Evolutionary conservation across 2,329 filamentous ascomycete species (phyloP).

Genomic region (Ascochyta clinopodiicola): DNA sequence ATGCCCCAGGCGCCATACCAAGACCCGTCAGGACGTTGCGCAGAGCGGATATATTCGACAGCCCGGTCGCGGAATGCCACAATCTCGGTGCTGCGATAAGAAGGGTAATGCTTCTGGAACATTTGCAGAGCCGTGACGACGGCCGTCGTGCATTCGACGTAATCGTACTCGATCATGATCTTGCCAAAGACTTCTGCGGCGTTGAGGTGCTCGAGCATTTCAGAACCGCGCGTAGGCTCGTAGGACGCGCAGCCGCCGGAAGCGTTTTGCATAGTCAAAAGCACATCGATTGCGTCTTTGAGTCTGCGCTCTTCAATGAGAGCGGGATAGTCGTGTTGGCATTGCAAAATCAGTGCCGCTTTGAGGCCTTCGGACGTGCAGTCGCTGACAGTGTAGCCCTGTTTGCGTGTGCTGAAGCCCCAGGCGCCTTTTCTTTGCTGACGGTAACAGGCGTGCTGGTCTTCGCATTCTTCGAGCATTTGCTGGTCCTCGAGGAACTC

Average conservation of each 20-base stretch:
- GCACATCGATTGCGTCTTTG: slow-evolving; percentile 86
- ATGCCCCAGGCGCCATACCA: slow-evolving; percentile 99
- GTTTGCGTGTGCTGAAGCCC: slow-evolving; percentile 91
- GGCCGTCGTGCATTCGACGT: slow-evolving; percentile 96
- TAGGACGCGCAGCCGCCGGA: slow-evolving; percentile 91
- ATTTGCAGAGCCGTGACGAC: slow-evolving; percentile 85
- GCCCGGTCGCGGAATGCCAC: slow-evolving; percentile 73
- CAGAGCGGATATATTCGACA: slow-evolving; percentile 80
- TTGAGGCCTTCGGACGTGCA: slow-evolving; percentile 93
- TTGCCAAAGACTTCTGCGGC: slow-evolving; percentile 94
- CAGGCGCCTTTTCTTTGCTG: slow-evolving; percentile 92
- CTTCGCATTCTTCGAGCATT: slow-evolving; percentile 79
- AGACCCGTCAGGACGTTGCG: slow-evolving; percentile 81
- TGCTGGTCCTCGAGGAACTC: slow-evolving; percentile 90
- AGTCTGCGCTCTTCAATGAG: slow-evolving; percentile 79
- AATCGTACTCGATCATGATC: slow-evolving; percentile 99
- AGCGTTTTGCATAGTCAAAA: slow-evolving; percentile 88
- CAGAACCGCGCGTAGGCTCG: slow-evolving; percentile 79
- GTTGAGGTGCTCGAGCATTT: slow-evolving; percentile 83
- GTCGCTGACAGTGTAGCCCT: slow-evolving; percentile 95
- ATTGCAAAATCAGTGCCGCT: slow-evolving; percentile 82
- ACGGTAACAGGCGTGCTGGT: slow-evolving; percentile 83
- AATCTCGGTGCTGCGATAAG: slow-evolving; percentile 81
- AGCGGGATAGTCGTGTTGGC: slow-evolving; percentile 71
- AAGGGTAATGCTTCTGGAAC: slow-evolving; percentile 81